Evolutionary conservation across 345 rosid species (phyloP), one percentile per base, ranked within the genome.

Genomic region (Citropsis articulata): DNA sequence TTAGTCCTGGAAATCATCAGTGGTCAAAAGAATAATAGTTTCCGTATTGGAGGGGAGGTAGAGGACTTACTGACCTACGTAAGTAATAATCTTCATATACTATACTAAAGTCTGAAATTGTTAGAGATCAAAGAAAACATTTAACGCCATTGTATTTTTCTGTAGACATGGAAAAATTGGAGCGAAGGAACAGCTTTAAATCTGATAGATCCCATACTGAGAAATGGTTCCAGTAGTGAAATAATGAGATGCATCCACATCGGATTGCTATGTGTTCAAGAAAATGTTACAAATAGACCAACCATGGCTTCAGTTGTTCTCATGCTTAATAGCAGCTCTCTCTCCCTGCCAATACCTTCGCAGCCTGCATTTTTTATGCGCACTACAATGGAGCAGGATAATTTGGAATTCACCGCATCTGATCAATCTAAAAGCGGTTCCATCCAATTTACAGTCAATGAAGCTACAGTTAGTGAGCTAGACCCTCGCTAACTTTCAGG

Each of bases 151-250:
- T 40, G 45, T 40, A 40, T 40, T 40, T 40, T 55, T 55, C 84
- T 38, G 50, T 55, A 91, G 90, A 87, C 83, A n/a, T 91, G 95
- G 95, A 87, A 66, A 68, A 78, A 79, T 53, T 84, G 92, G 94
- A 86, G 77, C 50, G 87, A 87, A 80, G 87, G 84, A 9, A 56
- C 72, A 2, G 53, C 66, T 8, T 5, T 69, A 8, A 79, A 85
- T 33, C 38, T 91, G 1, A 67, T 90, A 1, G 89, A 91, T 75
- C 84, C 86, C 0, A 80, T 4, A 10, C 48, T 93, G 48, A 75
- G 70, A 1, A 62, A 19, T 5, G 76, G 83, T 62, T 83, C 83
- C 1, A 55, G 73, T n/a, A 62, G 36, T 21, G 89, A 90, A 66
- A 82, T 86, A 63, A 70, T 65, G 68, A 81, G 87, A 77, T 88